Evolutionary conservation across 2,329 filamentous ascomycete genomes (phyloP).

Genomic region (Orbilia oligospora): DNA sequence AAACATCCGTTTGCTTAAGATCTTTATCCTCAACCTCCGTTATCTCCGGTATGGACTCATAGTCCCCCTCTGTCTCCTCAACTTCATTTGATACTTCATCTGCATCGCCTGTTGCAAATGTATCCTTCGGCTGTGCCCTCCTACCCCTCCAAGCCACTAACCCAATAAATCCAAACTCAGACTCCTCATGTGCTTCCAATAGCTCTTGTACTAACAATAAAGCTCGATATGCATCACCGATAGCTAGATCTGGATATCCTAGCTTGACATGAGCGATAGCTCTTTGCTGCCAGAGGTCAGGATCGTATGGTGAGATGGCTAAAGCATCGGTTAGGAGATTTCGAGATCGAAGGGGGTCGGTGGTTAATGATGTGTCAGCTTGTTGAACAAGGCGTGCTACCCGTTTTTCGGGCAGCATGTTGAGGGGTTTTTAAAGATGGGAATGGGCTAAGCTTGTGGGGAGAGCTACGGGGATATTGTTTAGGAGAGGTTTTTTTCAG

Average conservation of each 20-base stretch:
- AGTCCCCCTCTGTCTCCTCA: conserved; percentile 66
- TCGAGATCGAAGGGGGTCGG: conserved; percentile 30
- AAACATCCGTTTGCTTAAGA: conserved; percentile 66
- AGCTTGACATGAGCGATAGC: conserved; percentile 80
- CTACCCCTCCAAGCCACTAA: conserved; percentile 52
- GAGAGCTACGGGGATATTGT: no score
- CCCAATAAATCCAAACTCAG: conserved; percentile 70
- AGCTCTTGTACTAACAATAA: conserved; percentile 88
- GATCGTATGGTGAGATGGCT: conserved; percentile 52
- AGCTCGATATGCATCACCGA: conserved; percentile 90
- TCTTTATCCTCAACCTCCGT: conserved; percentile 66
- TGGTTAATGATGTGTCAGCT: neutral
- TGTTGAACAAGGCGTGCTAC: conserved; percentile 48
- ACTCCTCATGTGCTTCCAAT: conserved; percentile 83
- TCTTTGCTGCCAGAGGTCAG: conserved; percentile 67
- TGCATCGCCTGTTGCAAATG: conserved; percentile 22
- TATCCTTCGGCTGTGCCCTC: conserved; percentile 40
- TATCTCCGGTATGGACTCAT: conserved; percentile 62
- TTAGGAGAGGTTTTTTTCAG: conserved; percentile 13
- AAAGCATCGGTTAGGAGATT: conserved; percentile 40
- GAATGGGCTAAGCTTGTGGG: no score
- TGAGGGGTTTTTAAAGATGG: neutral
- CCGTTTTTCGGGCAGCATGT: conserved; percentile 48
- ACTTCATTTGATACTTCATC: conserved; percentile 54
- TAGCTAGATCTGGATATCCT: conserved; percentile 89